Evolutionary conservation across 306 rosid genomes (phyloP), one percentile per base, ranked within the genome.

Genomic region (Erythrophleum fordii): DNA sequence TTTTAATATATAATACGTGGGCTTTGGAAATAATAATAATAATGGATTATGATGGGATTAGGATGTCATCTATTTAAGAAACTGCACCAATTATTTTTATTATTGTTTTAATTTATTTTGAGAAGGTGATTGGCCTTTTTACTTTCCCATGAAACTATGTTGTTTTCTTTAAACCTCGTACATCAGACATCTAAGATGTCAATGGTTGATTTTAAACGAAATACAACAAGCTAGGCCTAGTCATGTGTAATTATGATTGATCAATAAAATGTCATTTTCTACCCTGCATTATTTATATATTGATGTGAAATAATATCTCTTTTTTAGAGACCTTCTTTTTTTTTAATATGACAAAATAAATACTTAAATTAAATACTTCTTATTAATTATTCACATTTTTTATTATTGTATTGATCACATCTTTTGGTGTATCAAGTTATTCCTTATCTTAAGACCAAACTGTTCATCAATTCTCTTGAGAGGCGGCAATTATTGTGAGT

Each of bases 111-210:
- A 37, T 37, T 37, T 0, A 22, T 65, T 65, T 49, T 4, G 8
- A n/a, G 67, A 45, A 37, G 4, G 72, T 72, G 62, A 12, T 23
- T 51, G 37, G 41, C 75, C 14, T 41, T 41, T 69, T 79, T 51
- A n/a, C 6, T 29, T 56, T 11, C 60, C 35, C 59, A 78, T 46
- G 46, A 34, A 44, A 41, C 62, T 46, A 31, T 20, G 11, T 13
- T 72, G 23, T 73, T 3, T 80, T 34, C n/a, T 48, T 17, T 22
- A 34, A 35, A 72, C 55, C 83, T 72, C 45, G 67, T 22, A 72
- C 71, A 60, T 39, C 58, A 35, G 41, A 14, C 13, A 14, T 8
- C 46, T 2, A 69, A 26, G 6, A 45, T 22, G 72, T 60, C 77
- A 79, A 59, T 70, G 72, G 77, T 75, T 49, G 22, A 31, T 60